Evolutionary conservation across 2,329 filamentous ascomycete species (phyloP).

Genomic region (Fusarium oligoseptatum): DNA sequence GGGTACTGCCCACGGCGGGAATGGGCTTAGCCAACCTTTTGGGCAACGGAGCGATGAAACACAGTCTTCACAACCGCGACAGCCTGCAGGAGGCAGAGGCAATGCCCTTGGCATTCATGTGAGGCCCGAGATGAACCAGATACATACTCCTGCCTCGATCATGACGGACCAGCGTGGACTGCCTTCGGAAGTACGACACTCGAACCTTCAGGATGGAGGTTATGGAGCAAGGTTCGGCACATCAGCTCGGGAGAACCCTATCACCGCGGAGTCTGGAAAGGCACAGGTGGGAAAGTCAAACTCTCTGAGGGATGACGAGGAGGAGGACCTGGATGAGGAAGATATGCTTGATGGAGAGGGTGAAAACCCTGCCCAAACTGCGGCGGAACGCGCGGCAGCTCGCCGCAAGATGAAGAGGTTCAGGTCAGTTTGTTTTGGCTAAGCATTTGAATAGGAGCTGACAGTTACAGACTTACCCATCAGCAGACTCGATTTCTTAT

Average conservation of each 20-base stretch:
- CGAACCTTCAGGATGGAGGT: conserved; percentile 10
- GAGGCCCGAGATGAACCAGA: conserved; percentile 60
- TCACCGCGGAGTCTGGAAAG: not conserved
- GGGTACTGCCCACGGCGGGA: conserved; percentile 61
- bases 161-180: conserved; percentile 13
- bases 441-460: conserved; percentile 45
- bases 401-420: conserved; percentile 83
- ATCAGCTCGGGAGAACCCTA: conserved; percentile 4
- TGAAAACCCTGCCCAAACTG: conserved; percentile 60
- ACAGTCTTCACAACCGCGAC: conserved; percentile 37
- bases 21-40: conserved; percentile 60
- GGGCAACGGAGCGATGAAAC: conserved; percentile 54
- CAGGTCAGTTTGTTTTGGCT: conserved; percentile 64
- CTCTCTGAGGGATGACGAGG: conserved; percentile 62
- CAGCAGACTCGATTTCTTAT: conserved; percentile 97
- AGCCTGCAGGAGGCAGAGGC: conserved; percentile 52
- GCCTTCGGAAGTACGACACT: conserved; percentile 16
- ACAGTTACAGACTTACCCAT: conserved; percentile 80
- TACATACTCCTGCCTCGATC: conserved; percentile 15
- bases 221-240: conserved; percentile 20
- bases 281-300: conserved; percentile 53
- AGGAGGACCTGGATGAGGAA: conserved; percentile 68
- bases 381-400: conserved; percentile 69
- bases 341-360: conserved; percentile 63
- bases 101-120: conserved; percentile 74